Evolutionary conservation across 2,329 filamentous ascomycete species (phyloP), one percentile per base, ranked within the genome.

Genomic region (Akanthomyces muscarius): DNA sequence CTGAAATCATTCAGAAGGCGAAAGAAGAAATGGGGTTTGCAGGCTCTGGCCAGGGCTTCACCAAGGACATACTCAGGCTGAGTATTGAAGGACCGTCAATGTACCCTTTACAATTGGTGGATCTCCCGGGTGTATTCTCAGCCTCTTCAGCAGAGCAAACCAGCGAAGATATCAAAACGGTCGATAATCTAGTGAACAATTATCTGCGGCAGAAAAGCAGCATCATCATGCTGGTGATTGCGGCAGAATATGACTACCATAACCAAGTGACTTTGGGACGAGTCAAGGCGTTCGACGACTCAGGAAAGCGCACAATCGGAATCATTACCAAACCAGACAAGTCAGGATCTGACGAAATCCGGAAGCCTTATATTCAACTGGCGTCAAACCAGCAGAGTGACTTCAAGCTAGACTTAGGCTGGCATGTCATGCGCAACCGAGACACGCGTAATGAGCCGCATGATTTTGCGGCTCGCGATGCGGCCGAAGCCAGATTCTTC

Each of bases 281-380:
- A 11, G 76, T 75, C 2, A 70, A 73, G 16, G 67, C 73, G 44
- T 68, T 78, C 52, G 81, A 84, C 63, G 68, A 70, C 2, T 66
- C 74, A 1, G 76, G 75, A 11, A 63, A 68, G 3, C 78, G 82
- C 5, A 85, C 82, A 0, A 70, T 85, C 0, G 81, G 82, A 0
- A 77, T 85, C 64, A 77, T 85, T 59, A 85, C 82, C 0, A 84
- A 85, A 67, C 80, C 81, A 0, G 82, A 85, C 64, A 70, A 69
- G 6, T 68, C 81, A 1, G 67, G 67, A 3, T 63, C 69, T 0
- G 76, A 74, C 2, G 76, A 78, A 0, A 75, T 75, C 11, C 77
- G 83, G 64, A 64, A 62, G 2, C 68, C 65, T 8, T 82, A 75
- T 65, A 65, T 74, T 3, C 64, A 67, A 8, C 53, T 77, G 0